Evolutionary conservation across 176 grass and related monocot genomes (phyloP).

Genomic region (Triticum turgidum): DNA sequence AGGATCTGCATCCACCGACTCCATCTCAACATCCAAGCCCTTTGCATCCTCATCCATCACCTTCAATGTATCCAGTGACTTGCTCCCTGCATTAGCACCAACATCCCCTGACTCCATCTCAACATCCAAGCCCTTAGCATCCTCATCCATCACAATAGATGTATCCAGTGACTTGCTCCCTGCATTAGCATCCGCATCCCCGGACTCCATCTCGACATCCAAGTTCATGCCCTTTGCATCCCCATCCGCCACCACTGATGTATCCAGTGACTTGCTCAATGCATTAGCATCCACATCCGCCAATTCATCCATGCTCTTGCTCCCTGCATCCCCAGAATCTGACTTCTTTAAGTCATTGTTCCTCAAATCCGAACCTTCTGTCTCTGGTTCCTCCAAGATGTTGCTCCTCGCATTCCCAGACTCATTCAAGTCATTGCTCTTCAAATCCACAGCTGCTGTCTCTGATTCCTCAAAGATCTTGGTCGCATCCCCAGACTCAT

Average conservation of each 20-base stretch:
- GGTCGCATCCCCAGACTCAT: slow-evolving; percentile 16
- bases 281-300: slow-evolving; percentile 6
- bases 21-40: background rate
- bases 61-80: background rate
- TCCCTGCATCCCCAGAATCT: slow-evolving; percentile 17
- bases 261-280: background rate
- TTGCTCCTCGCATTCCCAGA: slow-evolving; percentile 9
- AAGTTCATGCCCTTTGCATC: background rate
- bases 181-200: background rate
- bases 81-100: background rate
- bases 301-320: slow-evolving; percentile 1
- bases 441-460: slow-evolving; percentile 15
- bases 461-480: slow-evolving; percentile 20
- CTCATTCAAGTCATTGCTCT: slow-evolving; percentile 28
- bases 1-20: background rate
- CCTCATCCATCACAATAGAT: background rate
- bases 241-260: background rate
- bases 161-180: background rate
- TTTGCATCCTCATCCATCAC: background rate
- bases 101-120: background rate
- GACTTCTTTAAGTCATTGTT: slow-evolving; percentile 35
- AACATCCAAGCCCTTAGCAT: background rate
- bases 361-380: background rate
- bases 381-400: slow-evolving; percentile 33
- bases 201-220: background rate